Conservation (phyloP, 306 rosid genomes). For the Abrus pulchellus region DNA sequence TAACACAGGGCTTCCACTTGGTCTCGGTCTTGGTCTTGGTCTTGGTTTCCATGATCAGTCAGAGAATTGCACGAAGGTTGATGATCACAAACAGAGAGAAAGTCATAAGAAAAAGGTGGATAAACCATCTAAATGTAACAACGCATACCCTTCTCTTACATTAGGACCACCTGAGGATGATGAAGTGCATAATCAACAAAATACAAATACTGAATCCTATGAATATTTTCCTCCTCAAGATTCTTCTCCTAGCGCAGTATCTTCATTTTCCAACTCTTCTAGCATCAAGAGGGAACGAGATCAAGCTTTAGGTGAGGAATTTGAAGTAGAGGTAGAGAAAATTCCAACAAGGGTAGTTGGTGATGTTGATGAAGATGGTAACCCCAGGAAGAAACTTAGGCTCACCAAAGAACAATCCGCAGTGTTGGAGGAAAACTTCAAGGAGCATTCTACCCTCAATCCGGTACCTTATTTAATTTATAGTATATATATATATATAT, state of each 20-base stretch:
- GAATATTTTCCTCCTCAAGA: conserved; percentile 41
- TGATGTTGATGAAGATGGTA: conserved; percentile 64
- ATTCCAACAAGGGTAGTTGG: conserved; percentile 40
- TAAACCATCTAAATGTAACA: conserved; percentile 50
- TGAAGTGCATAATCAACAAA: conserved; percentile 21
- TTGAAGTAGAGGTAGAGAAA: conserved; percentile 52
- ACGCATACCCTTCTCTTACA: conserved; percentile 63
- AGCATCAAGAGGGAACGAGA: conserved; percentile 74
- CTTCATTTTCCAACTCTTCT: conserved; percentile 79
- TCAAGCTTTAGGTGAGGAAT: conserved; percentile 53
- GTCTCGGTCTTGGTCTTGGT: conserved; percentile 48
- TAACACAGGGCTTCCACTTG: conserved; percentile 64
- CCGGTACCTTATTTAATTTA: conserved; percentile 56
- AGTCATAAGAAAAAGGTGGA: conserved; percentile 48
- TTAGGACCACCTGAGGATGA: conserved; percentile 63
- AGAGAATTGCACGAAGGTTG: conserved; percentile 4
- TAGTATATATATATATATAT: too few species aligned
- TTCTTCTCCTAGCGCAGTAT: conserved; percentile 62
- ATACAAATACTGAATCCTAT: conserved; percentile 46
- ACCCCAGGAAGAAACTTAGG: conserved; percentile 89
- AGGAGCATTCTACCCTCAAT: conserved; percentile 68
- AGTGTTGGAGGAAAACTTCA: conserved; percentile 71
- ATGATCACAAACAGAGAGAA: not conserved
- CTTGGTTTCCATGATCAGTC: conserved; percentile 43
- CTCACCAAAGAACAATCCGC: conserved; percentile 82